Evolutionary conservation across 1,139 yeast species (phyloP).

Genomic region (Nakaseomyces nivariensis): DNA sequence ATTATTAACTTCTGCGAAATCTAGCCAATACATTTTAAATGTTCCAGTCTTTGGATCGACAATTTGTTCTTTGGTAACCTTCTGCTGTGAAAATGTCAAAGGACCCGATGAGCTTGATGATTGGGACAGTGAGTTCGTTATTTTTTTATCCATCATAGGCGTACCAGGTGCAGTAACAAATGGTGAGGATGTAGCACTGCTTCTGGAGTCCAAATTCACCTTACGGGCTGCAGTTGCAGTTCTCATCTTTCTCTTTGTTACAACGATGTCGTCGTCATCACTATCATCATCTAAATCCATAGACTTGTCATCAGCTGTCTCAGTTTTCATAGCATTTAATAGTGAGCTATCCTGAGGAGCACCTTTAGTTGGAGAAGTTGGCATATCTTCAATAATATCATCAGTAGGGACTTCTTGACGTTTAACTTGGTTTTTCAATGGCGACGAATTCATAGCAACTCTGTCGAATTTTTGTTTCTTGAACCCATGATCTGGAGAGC

Average conservation of each 20-base stretch:
- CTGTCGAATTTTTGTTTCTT: neutral
- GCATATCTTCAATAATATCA: conserved; percentile 9
- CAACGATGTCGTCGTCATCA: conserved; percentile 46
- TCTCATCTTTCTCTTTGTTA: conserved; percentile 33
- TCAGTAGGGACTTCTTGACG: neutral
- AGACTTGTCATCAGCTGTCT: conserved; percentile 6
- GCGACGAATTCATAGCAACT: conserved; percentile 4
- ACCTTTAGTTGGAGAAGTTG: neutral
- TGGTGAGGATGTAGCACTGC: conserved; percentile 27
- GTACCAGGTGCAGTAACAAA: conserved; percentile 30
- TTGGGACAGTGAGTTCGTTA: conserved; percentile 11
- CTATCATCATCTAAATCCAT: conserved; percentile 12
- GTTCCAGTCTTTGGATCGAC: conserved; percentile 35
- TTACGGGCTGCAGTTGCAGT: conserved; percentile 31
- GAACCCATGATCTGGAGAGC: neutral
- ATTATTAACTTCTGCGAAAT: conserved; percentile 69
- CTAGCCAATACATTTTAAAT: conserved; percentile 82
- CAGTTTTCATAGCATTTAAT: conserved; percentile 1
- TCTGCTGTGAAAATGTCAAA: conserved; percentile 31
- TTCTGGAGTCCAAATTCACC: conserved; percentile 26
- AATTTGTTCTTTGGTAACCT: conserved; percentile 40
- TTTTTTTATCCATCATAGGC: conserved; percentile 12
- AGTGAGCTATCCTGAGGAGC: neutral
- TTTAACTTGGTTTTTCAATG: conserved; percentile 7
- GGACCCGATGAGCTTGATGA: conserved; percentile 20